Evolutionary conservation across 768 basidiomycete genomes (phyloP), one percentile per base, ranked within the genome.

Genomic region (Amanita exitialis): DNA sequence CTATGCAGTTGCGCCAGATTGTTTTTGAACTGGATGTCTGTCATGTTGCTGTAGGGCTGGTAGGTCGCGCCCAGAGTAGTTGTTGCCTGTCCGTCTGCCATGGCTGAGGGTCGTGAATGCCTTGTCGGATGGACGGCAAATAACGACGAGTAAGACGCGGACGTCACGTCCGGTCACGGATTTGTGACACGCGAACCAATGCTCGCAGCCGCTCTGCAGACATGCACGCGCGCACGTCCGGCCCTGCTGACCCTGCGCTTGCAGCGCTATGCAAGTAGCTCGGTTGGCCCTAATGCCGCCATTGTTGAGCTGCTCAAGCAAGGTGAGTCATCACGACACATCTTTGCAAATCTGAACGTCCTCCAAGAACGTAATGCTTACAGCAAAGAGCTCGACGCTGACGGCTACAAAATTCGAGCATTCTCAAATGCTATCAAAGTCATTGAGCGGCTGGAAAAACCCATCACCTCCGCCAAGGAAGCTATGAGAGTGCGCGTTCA

Each of bases 21-120:
- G 60, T 84, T 80, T 23, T 73, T 69, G 42, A 86, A 72, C 57
- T 85, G 82, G 46, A 73, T 69, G 60, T 84, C 83, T 1, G 82
- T 70, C 70, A 86, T 76, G 49, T 62, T 68, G 43, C 68, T 62
- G 48, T 67, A 68, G 32, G 61, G 56, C 18, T 61, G 59, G 36
- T 64, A 59, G 12, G 60, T 52, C 7, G 65, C 60, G 51, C 52
- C 54, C 4, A 32, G 13, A 32, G 32, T 13, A 7, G 58, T 49
- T 21, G 59, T 44, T 25, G 54, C 53, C 49, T 59, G 61, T 32
- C 48, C 63, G 20, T 67, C 66, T 21, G 64, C 51, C 68, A 68
- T 70, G 38, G 16, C 5, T 47, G 35, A 35, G 32, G 18, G 13
- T 4, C 12, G 32, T 32, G 10, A 13, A 25, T 10, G 32, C 16